Percentiles rank a stretch among this genome's conserved stretches.
phyloP scores from a whole-genome alignment of 2,329 filamentous ascomycete genomes.

The Paecilomyces variotii region DNA sequence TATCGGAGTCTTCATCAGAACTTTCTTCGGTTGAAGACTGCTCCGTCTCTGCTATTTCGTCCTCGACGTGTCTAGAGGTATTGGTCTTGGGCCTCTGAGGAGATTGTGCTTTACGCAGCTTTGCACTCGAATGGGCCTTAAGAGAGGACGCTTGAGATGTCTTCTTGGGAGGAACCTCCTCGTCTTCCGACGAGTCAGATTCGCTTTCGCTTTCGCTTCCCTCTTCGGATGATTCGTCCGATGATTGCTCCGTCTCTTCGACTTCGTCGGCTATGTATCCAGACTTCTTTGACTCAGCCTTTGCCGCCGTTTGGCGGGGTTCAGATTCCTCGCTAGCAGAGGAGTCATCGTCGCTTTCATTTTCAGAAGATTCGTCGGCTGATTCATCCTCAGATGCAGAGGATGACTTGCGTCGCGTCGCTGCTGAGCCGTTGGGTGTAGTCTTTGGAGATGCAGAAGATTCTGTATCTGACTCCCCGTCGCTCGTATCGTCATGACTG shows the following conservation, averaged over 20 bases:
- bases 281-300: background rate
- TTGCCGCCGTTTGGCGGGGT: background rate
- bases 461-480: background rate
- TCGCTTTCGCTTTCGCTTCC: conserved; percentile 5
- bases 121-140: background rate
- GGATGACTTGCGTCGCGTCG: background rate
- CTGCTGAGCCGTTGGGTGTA: background rate
- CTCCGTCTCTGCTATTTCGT: conserved; percentile 1
- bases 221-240: background rate
- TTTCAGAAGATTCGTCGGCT: background rate
- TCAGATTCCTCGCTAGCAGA: background rate
- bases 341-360: background rate
- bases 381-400: background rate
- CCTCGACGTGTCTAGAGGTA: background rate
- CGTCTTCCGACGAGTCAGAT: background rate
- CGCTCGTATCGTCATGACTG: background rate
- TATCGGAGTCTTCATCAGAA: background rate
- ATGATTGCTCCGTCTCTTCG: conserved; percentile 1
- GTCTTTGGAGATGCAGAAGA: background rate
- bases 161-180: background rate
- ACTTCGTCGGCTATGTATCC: background rate
- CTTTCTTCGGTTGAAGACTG: background rate
- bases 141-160: background rate
- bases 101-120: background rate
- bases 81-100: background rate